phyloP scores from a whole-genome alignment of 306 rosid species.

The Carpinus viminea region DNA sequence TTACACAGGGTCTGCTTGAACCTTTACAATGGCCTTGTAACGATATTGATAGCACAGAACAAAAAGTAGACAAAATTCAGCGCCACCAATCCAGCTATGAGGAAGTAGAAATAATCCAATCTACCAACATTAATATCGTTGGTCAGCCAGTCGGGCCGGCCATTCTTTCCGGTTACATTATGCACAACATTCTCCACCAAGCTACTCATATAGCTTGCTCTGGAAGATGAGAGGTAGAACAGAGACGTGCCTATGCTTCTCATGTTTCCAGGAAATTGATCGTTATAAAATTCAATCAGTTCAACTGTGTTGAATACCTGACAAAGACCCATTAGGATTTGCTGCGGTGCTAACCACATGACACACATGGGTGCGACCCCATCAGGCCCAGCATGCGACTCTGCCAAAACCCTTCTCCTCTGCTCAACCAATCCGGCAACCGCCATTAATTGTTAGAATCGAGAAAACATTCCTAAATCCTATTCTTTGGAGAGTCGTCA shows the following conservation, averaged over 20 bases:
- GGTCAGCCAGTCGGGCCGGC: constrained; percentile 47
- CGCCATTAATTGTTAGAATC: constrained; percentile 48
- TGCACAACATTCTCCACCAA: constrained; percentile 31
- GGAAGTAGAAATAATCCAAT: constrained; percentile 46
- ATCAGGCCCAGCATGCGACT: not conserved
- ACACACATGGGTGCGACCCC: constrained; percentile 40
- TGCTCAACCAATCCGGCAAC: constrained; percentile 30
- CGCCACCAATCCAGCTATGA: constrained; percentile 30
- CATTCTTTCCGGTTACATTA: constrained; percentile 25
- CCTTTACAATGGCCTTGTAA: constrained; percentile 26
- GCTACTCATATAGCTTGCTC: constrained; percentile 37
- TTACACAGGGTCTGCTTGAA: too few species aligned
- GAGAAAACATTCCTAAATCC: constrained; percentile 65
- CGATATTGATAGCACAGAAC: constrained; percentile 33
- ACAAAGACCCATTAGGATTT: constrained; percentile 21
- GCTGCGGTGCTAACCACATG: constrained; percentile 56
- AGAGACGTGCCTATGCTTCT: constrained; percentile 25
- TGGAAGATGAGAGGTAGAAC: constrained; percentile 25
- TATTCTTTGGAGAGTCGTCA: constrained; percentile 57
- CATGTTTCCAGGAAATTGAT: constrained; percentile 48
- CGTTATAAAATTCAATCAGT: constrained; percentile 51
- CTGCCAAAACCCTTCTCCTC: constrained; percentile 21
- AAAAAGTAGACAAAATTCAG: constrained; percentile 32
- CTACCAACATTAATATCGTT: constrained; percentile 49
- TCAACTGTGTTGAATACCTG: constrained; percentile 46